phyloP scores from a whole-genome alignment of 1,284 basidiomycete species.

The Rhizoctonia solani region DNA sequence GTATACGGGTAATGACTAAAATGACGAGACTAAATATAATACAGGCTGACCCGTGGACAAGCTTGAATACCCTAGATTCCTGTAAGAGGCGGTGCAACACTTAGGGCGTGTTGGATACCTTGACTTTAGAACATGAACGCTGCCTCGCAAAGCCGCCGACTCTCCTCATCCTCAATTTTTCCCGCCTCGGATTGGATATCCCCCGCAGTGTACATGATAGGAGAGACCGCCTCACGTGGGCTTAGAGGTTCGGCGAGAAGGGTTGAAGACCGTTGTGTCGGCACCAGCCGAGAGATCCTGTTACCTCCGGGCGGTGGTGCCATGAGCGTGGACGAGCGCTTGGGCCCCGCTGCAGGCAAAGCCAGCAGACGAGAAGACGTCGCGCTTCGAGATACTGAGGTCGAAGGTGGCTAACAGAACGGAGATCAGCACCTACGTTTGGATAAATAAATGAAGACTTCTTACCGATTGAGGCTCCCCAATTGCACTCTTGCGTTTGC shows the following conservation, averaged over 20 bases:
- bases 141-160: slow-evolving; percentile 65
- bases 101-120: not conserved
- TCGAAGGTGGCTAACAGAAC: not conserved
- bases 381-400: slow-evolving; percentile 6
- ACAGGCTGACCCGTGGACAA: not conserved
- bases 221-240: slow-evolving; percentile 49
- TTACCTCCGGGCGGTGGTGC: not conserved
- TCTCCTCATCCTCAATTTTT: slow-evolving; percentile 66
- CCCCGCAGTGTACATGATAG: slow-evolving; percentile 60
- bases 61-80: not conserved
- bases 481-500: slow-evolving; percentile 15
- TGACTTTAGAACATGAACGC: slow-evolving; percentile 60
- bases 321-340: slow-evolving; percentile 23
- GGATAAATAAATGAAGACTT: not conserved
- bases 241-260: not conserved
- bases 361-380: slow-evolving; percentile 7
- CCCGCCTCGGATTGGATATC: slow-evolving; percentile 57
- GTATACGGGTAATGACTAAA: not conserved
- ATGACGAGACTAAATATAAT: slow-evolving; percentile 1
- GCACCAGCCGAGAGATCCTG: slow-evolving; percentile 8
- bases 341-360: not conserved
- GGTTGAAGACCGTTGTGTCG: slow-evolving; percentile 21
- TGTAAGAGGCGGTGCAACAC: not conserved
- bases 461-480: slow-evolving; percentile 8
- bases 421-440: not conserved